Conservation (phyloP, 495 filamentous ascomycete genomes). For the Talaromyces liani region DNA sequence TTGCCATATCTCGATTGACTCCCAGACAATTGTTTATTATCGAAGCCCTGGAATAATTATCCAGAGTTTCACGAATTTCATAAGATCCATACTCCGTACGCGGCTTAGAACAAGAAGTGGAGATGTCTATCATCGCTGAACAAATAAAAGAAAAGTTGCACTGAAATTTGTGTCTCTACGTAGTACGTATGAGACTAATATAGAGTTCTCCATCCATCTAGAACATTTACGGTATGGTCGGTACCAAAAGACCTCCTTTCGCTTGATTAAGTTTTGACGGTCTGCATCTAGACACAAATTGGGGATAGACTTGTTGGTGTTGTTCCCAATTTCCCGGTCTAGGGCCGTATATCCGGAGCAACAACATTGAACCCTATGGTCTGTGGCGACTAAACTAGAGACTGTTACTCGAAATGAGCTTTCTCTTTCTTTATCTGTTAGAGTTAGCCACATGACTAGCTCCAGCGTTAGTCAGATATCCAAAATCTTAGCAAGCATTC, state of each 20-base stretch:
- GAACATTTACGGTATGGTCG: neutral
- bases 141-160: neutral
- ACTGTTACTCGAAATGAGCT: neutral
- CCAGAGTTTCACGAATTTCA: neutral
- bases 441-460: neutral
- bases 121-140: neutral
- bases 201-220: neutral
- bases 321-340: neutral
- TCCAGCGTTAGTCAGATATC: neutral
- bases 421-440: neutral
- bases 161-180: neutral
- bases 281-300: neutral
- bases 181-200: no score
- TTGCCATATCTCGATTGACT: neutral
- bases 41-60: neutral
- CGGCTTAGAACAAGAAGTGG: neutral
- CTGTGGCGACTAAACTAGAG: neutral
- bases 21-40: neutral
- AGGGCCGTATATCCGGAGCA: neutral
- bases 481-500: neutral
- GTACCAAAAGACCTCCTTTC: neutral
- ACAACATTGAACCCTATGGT: neutral
- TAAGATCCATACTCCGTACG: neutral
- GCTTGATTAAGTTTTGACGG: neutral
- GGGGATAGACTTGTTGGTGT: neutral